Conservation (phyloP, 345 rosid genomes). For the Brassica napus region Da-Ae NC_063436.1:19322501-19323000, state of each 20-base stretch:
- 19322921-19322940: neutral
- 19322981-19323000: neutral
- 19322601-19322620: neutral
- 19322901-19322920: neutral
- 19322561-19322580: constrained; percentile 25
- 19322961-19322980: neutral
- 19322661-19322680: neutral
- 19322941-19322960: neutral
- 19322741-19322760: neutral
- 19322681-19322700: neutral
- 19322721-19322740: neutral
- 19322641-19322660: neutral
- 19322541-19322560: constrained; percentile 58
- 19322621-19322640: neutral
- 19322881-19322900: neutral
- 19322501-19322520: constrained; percentile 38
- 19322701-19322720: neutral
- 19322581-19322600: neutral
- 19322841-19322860: neutral
- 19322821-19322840: neutral
- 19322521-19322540: constrained; percentile 30
- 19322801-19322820: neutral
- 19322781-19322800: neutral
- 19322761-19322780: neutral
- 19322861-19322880: neutral